phyloP scores from a whole-genome alignment of 2,329 filamentous ascomycete genomes.

The Verruconis gallopava region DNA sequence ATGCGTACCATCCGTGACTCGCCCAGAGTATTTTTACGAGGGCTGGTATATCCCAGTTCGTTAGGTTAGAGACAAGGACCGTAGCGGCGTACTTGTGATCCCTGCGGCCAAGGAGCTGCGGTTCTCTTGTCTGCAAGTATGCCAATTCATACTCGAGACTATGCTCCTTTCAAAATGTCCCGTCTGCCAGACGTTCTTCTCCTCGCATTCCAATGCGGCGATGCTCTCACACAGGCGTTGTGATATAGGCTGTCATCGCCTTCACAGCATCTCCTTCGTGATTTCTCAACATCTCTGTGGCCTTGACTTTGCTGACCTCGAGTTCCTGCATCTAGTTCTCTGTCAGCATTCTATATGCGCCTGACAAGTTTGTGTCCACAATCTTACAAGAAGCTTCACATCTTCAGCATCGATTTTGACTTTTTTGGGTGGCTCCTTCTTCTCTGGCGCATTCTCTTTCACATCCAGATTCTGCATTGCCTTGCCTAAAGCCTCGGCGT shows the following conservation, averaged over 20 bases:
- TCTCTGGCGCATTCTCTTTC: constrained; percentile 30
- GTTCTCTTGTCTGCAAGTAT: no score
- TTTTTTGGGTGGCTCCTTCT: constrained; percentile 27
- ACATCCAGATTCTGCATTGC: constrained; percentile 52
- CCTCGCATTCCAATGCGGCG: neutral
- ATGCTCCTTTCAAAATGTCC: neutral
- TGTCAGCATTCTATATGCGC: no score
- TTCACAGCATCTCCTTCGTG: constrained; percentile 57
- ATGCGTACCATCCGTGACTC: no score
- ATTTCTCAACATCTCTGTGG: constrained; percentile 59
- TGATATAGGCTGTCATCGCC: constrained; percentile 51
- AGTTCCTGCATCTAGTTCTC: constrained; percentile 57
- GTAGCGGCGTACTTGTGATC: no score
- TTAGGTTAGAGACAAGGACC: no score
- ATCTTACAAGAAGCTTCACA: constrained; percentile 54
- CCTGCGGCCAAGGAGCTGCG: no score
- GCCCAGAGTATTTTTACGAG: no score
- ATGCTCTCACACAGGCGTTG: constrained; percentile 14
- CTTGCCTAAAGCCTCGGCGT: constrained; percentile 56
- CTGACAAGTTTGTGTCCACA: constrained; percentile 14
- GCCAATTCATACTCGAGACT: no score
- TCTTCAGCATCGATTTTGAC: constrained; percentile 64
- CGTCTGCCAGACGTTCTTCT: neutral
- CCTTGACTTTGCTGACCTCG: constrained; percentile 57
- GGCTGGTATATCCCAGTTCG: no score